Base-by-base conservation (phyloP, 345 rosid genomes). In the Rhodamnia rubescens region DNA sequence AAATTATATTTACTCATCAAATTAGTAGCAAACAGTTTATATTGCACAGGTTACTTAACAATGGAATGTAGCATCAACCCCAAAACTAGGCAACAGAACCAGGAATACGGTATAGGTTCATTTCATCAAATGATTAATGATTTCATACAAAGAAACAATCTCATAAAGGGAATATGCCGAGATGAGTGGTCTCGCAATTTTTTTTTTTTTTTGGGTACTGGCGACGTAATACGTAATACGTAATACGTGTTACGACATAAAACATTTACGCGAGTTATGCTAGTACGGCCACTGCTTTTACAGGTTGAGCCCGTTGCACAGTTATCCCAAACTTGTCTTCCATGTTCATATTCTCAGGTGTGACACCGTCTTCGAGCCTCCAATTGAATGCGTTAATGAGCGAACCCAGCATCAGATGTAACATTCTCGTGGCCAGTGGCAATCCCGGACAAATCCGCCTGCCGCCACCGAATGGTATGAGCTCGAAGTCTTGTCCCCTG, bases 361-460 rank as follows among this genome's bases (percentile, higher is more conserved):
- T 36, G 13, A 69, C 78, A 18, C 78, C 78, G 8, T 87, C 88
- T 42, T 86, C 89, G 58, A 89, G 88, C 78, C 84, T 86, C 93
- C 94, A 91, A 5, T 90, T 89, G 88, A 92, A 93, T n/a, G 84
- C 82, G 53, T 88, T 84, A 58, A 93, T 2, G 50, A 92, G 90
- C 9, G 92, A 87, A 50, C 89, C 92, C 75, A 92, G 27, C 89
- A 91, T 90, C 50, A 89, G 27, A 59, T 84, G 88, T 78, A 92
- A 32, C 93, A 86, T 89, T 64, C 92, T 90, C 44, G 53, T 54
- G 15, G 92, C 94, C 88, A 92, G 54, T 4, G 89, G 83, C 87
- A 90, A n/a, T 54, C 92, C 92, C 0, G 92, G 92, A 36, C 95
- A 92, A 11, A 92, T 89, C 64, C 95, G 53, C 53, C 94, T 57